Evolutionary conservation across 495 filamentous ascomycete genomes (phyloP), one percentile per base, ranked within the genome.

Genomic region (Neurospora sp.): DNA sequence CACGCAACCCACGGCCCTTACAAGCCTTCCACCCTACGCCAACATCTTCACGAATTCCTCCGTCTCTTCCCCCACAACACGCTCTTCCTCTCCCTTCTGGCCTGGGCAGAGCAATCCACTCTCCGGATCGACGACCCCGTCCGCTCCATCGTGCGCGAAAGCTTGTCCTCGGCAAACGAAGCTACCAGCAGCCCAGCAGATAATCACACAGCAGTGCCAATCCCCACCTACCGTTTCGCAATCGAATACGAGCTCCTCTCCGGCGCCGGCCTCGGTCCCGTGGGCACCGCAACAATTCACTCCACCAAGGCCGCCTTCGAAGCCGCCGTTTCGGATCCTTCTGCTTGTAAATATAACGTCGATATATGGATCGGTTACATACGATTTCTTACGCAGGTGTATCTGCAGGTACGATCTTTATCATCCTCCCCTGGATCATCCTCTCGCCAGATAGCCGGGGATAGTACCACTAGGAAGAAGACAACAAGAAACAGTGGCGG

Each of bases 91-190:
- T 83, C 87, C 19, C 83, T 94, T 17, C 91, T 90, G 79, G 84
- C 87, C 11, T 94, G 90, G 90, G 89, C 91, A 76, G 89, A 93
- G 76, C 62, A 73, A 1, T 81, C 88, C 17, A 85, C 89, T 6
- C 84, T 92, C 24, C 88, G 87, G 40, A 87, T 97, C 73, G 86
- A 92, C 73, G 91, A 95, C 75, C 91, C 91, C 40, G 86, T 96
- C 48, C 88, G 92, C 28, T 84, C 84, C 7, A 83, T 90, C 24
- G 79, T 93, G 43, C 79, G 84, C 28, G 31, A 62, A 37, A 80
- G 86, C 39, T 78, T 83, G 19, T 80, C 88, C 21, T 79, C 83
- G 37, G 71, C 79, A 5, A 72, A 83, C 39, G 83, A 54, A 69
- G 7, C 15, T 7, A 28, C 4, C 42, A 71, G 86, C 39, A 87